Percentiles rank a stretch among this genome's conserved stretches.
Conservation (phyloP, 306 rosid genomes). For the Rosa rugosa region DNA sequence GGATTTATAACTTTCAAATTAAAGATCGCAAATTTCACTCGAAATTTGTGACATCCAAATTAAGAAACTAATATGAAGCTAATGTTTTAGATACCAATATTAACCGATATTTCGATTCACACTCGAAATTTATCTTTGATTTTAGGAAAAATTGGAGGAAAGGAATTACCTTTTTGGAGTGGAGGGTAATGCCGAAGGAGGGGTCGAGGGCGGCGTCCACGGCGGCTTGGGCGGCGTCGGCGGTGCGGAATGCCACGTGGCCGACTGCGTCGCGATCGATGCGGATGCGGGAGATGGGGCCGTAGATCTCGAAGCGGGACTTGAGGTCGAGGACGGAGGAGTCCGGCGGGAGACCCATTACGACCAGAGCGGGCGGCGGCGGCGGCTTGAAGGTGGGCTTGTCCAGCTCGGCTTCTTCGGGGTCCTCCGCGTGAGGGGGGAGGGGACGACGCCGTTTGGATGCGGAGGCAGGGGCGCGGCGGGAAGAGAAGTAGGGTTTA, state of each 20-base stretch:
- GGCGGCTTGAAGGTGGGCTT: slow-evolving; percentile 50
- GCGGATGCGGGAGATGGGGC: slow-evolving; percentile 85
- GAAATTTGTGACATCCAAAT: too few species aligned
- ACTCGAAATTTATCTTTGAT: neutral
- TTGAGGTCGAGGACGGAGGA: slow-evolving; percentile 92
- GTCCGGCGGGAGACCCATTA: slow-evolving; percentile 64
- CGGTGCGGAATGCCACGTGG: slow-evolving; percentile 55
- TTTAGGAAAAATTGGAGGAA: neutral
- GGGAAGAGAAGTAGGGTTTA: slow-evolving; percentile 49
- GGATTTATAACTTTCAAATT: too few species aligned
- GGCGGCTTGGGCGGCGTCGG: slow-evolving; percentile 78
- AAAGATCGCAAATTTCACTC: too few species aligned
- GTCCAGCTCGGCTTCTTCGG: slow-evolving; percentile 32
- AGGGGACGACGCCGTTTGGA: slow-evolving; percentile 29
- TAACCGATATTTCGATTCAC: too few species aligned
- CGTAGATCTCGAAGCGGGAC: slow-evolving; percentile 93
- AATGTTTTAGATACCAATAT: too few species aligned
- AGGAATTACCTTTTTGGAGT: slow-evolving; percentile 58
- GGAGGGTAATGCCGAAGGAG: slow-evolving; percentile 65
- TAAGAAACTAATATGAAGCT: too few species aligned
- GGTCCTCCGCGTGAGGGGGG: slow-evolving; percentile 15
- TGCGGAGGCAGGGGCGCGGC: slow-evolving; percentile 39
- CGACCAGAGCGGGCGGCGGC: slow-evolving; percentile 73
- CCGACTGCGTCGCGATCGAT: slow-evolving; percentile 80
- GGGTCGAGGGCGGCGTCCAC: slow-evolving; percentile 69